Evolutionary conservation across 2,329 filamentous ascomycete species (phyloP).

Genomic region (Neodidymelliopsis sp.): DNA sequence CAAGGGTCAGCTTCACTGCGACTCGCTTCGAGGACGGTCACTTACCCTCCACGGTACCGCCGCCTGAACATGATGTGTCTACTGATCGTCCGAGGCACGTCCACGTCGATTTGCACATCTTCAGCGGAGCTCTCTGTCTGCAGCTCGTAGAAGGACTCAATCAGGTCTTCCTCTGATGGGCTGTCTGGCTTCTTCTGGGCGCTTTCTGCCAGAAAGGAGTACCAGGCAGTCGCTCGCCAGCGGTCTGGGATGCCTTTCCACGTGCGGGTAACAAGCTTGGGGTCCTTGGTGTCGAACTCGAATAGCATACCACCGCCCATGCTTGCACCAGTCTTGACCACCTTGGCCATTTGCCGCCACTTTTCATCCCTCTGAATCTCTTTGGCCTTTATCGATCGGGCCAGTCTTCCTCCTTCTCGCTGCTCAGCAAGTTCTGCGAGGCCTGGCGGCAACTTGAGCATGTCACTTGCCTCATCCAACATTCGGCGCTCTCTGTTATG

Average conservation of each 20-base stretch:
- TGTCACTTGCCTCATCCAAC: conserved; percentile 68
- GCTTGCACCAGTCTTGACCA: conserved; percentile 54
- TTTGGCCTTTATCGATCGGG: conserved; percentile 62
- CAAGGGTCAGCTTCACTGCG: conserved; percentile 22
- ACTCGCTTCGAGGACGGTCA: neutral
- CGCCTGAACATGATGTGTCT: conserved; percentile 96
- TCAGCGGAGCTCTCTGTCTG: conserved; percentile 80
- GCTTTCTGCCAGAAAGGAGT: conserved; percentile 84
- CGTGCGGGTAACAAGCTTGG: conserved; percentile 83
- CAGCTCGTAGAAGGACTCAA: conserved; percentile 73
- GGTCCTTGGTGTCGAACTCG: conserved; percentile 81
- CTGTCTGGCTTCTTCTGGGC: conserved; percentile 70
- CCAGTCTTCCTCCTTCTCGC: conserved; percentile 57
- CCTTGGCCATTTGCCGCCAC: conserved; percentile 71
- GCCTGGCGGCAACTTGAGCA: conserved; percentile 67
- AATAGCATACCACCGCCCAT: conserved; percentile 71
- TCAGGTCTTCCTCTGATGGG: conserved; percentile 74
- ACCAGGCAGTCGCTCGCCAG: conserved; percentile 94
- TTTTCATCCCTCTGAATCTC: conserved; percentile 70
- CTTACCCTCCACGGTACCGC: conserved; percentile 81
- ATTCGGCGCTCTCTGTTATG: conserved; percentile 62
- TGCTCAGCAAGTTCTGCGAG: conserved; percentile 55
- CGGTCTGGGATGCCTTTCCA: conserved; percentile 99
- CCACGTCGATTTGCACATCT: conserved; percentile 95
- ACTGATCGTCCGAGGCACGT: conserved; percentile 93